phyloP scores from a whole-genome alignment of 2,329 filamentous ascomycete genomes.

The Xylaria sp. region DNA sequence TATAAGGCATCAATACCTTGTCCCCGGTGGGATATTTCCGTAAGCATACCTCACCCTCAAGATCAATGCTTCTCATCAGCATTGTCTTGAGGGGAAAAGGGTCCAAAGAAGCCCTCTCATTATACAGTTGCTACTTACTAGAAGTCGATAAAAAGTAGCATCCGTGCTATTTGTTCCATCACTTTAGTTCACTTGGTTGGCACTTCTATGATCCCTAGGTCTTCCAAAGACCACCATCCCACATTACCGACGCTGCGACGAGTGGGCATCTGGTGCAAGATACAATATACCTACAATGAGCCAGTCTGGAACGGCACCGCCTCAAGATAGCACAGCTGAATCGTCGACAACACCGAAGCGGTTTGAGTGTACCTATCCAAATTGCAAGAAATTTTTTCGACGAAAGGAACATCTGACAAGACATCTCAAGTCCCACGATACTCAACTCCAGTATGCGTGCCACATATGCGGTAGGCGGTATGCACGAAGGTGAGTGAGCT shows the following conservation, averaged over 20 bases:
- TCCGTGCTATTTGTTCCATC: slow-evolving; percentile 2
- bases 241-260: slow-evolving; percentile 23
- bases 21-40: slow-evolving; percentile 29
- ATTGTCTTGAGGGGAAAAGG: background rate
- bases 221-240: slow-evolving; percentile 19
- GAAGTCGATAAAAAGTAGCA: background rate
- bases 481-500: slow-evolving; percentile 41
- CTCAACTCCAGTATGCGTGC: slow-evolving; percentile 43
- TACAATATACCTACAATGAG: slow-evolving; percentile 28
- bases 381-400: slow-evolving; percentile 43
- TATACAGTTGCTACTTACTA: background rate
- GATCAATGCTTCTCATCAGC: background rate
- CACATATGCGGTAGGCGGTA: slow-evolving; percentile 45
- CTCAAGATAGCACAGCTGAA: slow-evolving; percentile 21
- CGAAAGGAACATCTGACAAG: slow-evolving; percentile 47
- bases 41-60: slow-evolving; percentile 24
- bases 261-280: background rate
- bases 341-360: slow-evolving; percentile 30
- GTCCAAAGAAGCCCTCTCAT: background rate
- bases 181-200: background rate
- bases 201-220: background rate
- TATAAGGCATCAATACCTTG: slow-evolving; percentile 1
- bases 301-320: slow-evolving; percentile 1
- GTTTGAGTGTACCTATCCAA: slow-evolving; percentile 41
- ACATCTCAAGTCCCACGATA: slow-evolving; percentile 44